Base-by-base conservation (phyloP, 2,329 filamentous ascomycete genomes). In the Gaeumannomyces sp. region DNA sequence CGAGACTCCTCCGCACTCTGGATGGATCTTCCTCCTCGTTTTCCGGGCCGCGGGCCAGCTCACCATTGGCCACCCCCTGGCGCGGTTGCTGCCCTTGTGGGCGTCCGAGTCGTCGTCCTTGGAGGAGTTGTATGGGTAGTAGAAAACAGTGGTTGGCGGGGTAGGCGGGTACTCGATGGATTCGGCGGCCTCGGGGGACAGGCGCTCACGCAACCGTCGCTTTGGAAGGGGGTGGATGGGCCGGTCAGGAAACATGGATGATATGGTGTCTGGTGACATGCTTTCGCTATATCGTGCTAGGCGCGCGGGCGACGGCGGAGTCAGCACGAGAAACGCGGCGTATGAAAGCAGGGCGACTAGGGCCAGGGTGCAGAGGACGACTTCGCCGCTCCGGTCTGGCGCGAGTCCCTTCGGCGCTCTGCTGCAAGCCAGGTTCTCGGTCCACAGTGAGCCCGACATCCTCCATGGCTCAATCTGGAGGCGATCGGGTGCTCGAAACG, bases 171-270 rank as follows among this genome's bases (percentile, higher is more conserved):
- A 97, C 70, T 89, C 83, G 71, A 97, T 95, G 35, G 89, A 86
- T 64, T 90, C 89, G 65, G 91, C 92, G 71, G 91, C 88, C 75
- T 96, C 92, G 66, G 91, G 89, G 38, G 94, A 93, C 63, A 99
- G 82, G 65, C 92, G 88, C 74, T 95, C 93, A 71, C 93, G 91
- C 64, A 99, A 84, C 69, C 91, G 89, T 72, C 93, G 90, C 78
- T 91, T 95, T 59, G 95, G 95, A 67, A 99, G 81, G 65, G 95
- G 95, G 73, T 93, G 89, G 75, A 99, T 99, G 67, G 94, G 90
- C 76, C 95, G 89, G 74, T 96, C 91, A 69, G 92, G 92, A 75
- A 91, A 96, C 72, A 92, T 82, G 66, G 90, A 87, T 66, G 92
- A 95, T 68, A 88, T 83, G 66, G 90, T 89, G 81, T 97, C 92